Evolutionary conservation across 2,329 filamentous ascomycete species (phyloP).

Genomic region (Penicillium sp.): DNA sequence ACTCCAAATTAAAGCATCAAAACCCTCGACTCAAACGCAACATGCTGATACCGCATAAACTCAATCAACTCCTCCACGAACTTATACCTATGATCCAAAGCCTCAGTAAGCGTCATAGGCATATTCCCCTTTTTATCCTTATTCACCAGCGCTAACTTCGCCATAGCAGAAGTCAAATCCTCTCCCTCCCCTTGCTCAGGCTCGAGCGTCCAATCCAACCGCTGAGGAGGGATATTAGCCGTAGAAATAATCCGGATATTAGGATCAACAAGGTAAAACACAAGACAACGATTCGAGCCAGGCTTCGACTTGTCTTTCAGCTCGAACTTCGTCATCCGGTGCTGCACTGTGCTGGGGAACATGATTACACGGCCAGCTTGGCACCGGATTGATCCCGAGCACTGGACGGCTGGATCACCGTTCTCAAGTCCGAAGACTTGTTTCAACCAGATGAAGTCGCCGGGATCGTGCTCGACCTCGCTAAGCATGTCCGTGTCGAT

Average conservation of each 20-base stretch:
- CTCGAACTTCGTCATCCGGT: constrained; percentile 52
- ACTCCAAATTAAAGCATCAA: constrained; percentile 17
- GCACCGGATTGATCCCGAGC: constrained; percentile 21
- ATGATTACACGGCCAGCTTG: constrained; percentile 23
- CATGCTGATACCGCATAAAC: constrained; percentile 32
- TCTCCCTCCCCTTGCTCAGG: constrained; percentile 32
- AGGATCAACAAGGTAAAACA: constrained; percentile 63
- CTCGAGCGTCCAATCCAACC: constrained; percentile 44
- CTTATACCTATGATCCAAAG: constrained; percentile 35
- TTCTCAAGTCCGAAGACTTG: constrained; percentile 31
- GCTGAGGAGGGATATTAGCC: constrained; percentile 55
- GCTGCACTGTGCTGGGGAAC: constrained; percentile 47
- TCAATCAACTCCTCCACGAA: constrained; percentile 20
- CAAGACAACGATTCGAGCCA: constrained; percentile 56
- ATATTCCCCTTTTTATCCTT: constrained; percentile 23
- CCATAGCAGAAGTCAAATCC: constrained; percentile 12
- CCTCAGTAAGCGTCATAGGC: constrained; percentile 40
- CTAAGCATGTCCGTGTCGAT: constrained; percentile 32
- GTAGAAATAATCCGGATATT: constrained; percentile 55
- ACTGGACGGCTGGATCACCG: constrained; percentile 27
- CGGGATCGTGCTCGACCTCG: constrained; percentile 31
- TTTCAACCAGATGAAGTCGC: constrained; percentile 32
- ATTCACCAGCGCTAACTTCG: constrained; percentile 23
- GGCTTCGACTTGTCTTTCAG: constrained; percentile 53
- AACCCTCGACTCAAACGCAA: constrained; percentile 30